Evolutionary conservation across 1,139 yeast genomes (phyloP).

Genomic region (Blastobotrys ciferrii): DNA sequence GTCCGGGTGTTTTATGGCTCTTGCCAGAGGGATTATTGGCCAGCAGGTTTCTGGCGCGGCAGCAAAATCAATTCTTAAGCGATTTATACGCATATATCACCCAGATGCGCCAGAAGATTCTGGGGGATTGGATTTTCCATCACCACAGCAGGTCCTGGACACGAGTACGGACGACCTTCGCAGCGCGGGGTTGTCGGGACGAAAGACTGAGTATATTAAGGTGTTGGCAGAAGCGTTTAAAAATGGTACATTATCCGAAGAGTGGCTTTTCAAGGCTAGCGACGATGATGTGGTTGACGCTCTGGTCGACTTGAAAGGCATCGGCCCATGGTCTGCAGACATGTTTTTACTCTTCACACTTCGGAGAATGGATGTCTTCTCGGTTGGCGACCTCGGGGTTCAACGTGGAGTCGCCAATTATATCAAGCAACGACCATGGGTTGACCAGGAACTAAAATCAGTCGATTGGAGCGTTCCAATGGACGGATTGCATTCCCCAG

Average conservation of each 20-base stretch:
- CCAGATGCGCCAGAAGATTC: slow-evolving; percentile 10
- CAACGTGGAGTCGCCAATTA: slow-evolving; percentile 77
- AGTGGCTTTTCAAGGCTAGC: slow-evolving; percentile 38
- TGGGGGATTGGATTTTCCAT: slow-evolving; percentile 43
- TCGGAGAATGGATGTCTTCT: slow-evolving; percentile 65
- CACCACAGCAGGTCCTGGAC: slow-evolving; percentile 48
- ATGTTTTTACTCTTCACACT: slow-evolving; percentile 80
- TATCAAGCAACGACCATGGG: slow-evolving; percentile 53
- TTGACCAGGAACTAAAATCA: slow-evolving; percentile 44
- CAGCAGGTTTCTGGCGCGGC: slow-evolving; percentile 89
- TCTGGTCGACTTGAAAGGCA: slow-evolving; percentile 66
- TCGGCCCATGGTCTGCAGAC: slow-evolving; percentile 88
- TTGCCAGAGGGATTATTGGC: slow-evolving; percentile 54
- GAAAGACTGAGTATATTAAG: slow-evolving; percentile 63
- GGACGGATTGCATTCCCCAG: slow-evolving; percentile 30
- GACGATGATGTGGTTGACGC: slow-evolving; percentile 54
- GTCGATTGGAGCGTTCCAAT: slow-evolving; percentile 31
- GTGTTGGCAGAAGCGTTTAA: slow-evolving; percentile 61
- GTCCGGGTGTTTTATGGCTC: slow-evolving; percentile 38
- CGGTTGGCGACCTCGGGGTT: slow-evolving; percentile 78
- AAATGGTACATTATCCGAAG: slow-evolving; percentile 43
- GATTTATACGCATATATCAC: slow-evolving; percentile 45
- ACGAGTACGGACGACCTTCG: slow-evolving; percentile 50
- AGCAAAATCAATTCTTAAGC: slow-evolving; percentile 59
- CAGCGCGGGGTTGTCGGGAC: slow-evolving; percentile 65